Conservation (phyloP, 1,284 basidiomycete genomes). For the Xerocomus minutiporus region DNA sequence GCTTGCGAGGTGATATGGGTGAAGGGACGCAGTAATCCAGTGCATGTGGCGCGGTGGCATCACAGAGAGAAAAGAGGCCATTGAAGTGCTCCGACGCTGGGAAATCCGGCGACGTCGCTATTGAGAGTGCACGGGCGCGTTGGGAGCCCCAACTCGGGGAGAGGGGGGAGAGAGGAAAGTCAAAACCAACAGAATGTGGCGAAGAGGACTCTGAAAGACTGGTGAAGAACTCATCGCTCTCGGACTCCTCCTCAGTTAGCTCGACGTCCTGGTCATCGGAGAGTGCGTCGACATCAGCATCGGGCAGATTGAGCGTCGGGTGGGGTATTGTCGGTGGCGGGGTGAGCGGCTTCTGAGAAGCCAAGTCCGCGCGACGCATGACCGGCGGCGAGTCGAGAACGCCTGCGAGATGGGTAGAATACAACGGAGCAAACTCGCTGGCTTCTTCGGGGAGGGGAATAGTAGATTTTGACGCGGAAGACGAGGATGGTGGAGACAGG, state of each 20-base stretch:
- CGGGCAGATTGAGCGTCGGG: constrained; percentile 35
- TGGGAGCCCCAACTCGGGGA: constrained; percentile 33
- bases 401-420: constrained; percentile 22
- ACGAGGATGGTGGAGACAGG: constrained; percentile 38
- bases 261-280: constrained; percentile 12
- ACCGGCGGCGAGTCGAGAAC: constrained; percentile 35
- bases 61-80: constrained; percentile 19
- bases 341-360: constrained; percentile 34
- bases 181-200: constrained; percentile 14
- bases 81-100: constrained; percentile 16
- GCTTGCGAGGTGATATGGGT: constrained; percentile 11
- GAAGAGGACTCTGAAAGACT: constrained; percentile 12
- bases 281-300: constrained; percentile 20
- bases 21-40: constrained; percentile 17
- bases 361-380: constrained; percentile 30
- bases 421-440: constrained; percentile 15
- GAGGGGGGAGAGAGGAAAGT: constrained; percentile 34
- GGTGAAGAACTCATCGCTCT: constrained; percentile 20
- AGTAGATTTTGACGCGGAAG: constrained; percentile 35
- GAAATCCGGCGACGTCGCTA: constrained; percentile 18
- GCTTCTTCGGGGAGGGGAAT: constrained; percentile 33
- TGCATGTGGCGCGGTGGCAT: constrained; percentile 7
- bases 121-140: constrained; percentile 9
- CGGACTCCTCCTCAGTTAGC: constrained; percentile 18
- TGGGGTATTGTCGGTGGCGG: constrained; percentile 42